phyloP scores from a whole-genome alignment of 495 filamentous ascomycete species.

The Penicillium cinerascens region DNA sequence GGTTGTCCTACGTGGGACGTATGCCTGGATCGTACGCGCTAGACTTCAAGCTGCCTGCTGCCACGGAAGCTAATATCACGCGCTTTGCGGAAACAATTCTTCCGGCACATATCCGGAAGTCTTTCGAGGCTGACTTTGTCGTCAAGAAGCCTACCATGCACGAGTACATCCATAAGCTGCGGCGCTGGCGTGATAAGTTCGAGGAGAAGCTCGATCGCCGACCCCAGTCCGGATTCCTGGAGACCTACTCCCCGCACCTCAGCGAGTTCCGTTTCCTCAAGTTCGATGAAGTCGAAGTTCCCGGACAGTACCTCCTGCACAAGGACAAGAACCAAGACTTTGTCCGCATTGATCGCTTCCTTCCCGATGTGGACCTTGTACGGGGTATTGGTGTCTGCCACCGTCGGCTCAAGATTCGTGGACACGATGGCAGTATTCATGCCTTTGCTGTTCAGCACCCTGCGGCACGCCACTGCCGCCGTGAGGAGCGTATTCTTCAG shows the following conservation, averaged over 20 bases:
- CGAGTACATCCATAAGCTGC: slow-evolving; percentile 95
- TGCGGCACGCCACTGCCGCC: slow-evolving; percentile 81
- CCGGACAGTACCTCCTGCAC: slow-evolving; percentile 93
- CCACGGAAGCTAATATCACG: slow-evolving; percentile 93
- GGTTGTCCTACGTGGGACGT: slow-evolving; percentile 79
- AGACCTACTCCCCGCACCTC: slow-evolving; percentile 79
- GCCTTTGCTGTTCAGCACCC: slow-evolving; percentile 95
- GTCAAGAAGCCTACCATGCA: slow-evolving; percentile 89
- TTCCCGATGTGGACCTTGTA: slow-evolving; percentile 89
- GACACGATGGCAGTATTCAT: slow-evolving; percentile 95
- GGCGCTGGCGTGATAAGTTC: slow-evolving; percentile 95
- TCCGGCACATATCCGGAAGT: slow-evolving; percentile 83
- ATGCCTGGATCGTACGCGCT: slow-evolving; percentile 80
- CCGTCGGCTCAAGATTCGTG: slow-evolving; percentile 88
- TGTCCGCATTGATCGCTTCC: slow-evolving; percentile 90
- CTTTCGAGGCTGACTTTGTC: slow-evolving; percentile 96
- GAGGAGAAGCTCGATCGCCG: slow-evolving; percentile 97
- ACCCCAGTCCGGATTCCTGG: slow-evolving; percentile 63
- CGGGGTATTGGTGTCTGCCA: slow-evolving; percentile 85
- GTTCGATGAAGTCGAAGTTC: slow-evolving; percentile 97
- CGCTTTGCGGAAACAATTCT: slow-evolving; percentile 95
- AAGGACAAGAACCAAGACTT: slow-evolving; percentile 99
- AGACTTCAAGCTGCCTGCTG: slow-evolving; percentile 82
- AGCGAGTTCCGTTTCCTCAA: slow-evolving; percentile 97
- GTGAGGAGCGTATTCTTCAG: slow-evolving; percentile 92